These are phyloP conservation scores for Auricularia cornea DNA, from an alignment of 768 basidiomycete species.

Conservation along the genomic window DNA sequence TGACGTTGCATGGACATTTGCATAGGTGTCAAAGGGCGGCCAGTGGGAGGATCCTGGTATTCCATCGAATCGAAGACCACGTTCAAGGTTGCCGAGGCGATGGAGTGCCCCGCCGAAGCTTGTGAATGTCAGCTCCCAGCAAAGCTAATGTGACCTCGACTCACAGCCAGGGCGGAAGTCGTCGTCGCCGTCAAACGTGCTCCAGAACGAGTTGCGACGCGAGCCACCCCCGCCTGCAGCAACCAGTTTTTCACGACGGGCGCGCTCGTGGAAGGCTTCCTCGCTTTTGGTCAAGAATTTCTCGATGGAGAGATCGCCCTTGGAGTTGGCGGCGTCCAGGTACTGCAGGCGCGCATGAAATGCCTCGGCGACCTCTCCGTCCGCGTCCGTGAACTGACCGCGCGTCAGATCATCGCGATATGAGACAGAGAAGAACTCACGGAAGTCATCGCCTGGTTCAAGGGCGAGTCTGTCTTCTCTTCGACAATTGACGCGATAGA, in stretches of 20 bases:
- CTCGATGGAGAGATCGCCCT: slow-evolving; percentile 86
- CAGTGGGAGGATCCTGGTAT: slow-evolving; percentile 33
- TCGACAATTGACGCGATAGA: slow-evolving; percentile 88
- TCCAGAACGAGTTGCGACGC: slow-evolving; percentile 75
- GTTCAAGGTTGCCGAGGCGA: background rate
- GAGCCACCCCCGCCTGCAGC: slow-evolving; percentile 74
- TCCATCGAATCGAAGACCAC: slow-evolving; percentile 7
- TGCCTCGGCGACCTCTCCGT: slow-evolving; percentile 83
- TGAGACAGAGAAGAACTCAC: slow-evolving; percentile 32
- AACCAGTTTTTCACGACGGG: slow-evolving; percentile 79
- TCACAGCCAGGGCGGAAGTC: background rate
- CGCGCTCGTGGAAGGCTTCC: slow-evolving; percentile 86
- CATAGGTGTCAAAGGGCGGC: slow-evolving; percentile 70
- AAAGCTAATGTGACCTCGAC: background rate
- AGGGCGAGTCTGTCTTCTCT: slow-evolving; percentile 81
- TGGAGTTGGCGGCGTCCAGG: slow-evolving; percentile 79
- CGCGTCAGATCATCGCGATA: slow-evolving; percentile 2
- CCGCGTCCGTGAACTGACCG: slow-evolving; percentile 80
- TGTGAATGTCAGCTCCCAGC: background rate
- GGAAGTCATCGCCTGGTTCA: slow-evolving; percentile 89
- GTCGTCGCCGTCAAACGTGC: slow-evolving; percentile 41
- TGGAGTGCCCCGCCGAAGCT: background rate
- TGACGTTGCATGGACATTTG: slow-evolving; percentile 80
- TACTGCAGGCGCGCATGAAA: slow-evolving; percentile 79
- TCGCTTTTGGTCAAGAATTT: slow-evolving; percentile 86